Conservation (phyloP, 1,284 basidiomycete species). For the Boletellus deceptivus region DNA sequence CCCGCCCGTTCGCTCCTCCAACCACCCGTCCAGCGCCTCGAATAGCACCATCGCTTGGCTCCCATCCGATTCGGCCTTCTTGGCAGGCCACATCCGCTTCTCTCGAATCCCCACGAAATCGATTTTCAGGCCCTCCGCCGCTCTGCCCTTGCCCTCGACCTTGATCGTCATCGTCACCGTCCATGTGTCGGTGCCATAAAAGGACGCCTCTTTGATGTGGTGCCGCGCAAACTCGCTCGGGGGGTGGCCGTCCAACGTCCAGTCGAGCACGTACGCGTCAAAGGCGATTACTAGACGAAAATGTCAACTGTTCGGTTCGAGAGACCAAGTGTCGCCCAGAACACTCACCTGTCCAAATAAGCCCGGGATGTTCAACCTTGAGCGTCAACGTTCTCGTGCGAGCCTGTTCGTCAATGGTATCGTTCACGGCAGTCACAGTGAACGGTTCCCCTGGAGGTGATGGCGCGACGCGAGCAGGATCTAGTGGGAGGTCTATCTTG, state of each 20-base stretch:
- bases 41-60: constrained; percentile 66
- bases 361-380: constrained; percentile 74
- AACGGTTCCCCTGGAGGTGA: constrained; percentile 51
- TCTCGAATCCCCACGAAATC: constrained; percentile 75
- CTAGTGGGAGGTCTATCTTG: constrained; percentile 62
- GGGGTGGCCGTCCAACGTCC: constrained; percentile 79
- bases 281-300: constrained; percentile 73
- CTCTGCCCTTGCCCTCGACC: no score
- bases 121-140: constrained; percentile 37
- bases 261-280: constrained; percentile 85
- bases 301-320: no score
- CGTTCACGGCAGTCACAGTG: constrained; percentile 59
- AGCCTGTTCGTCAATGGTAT: constrained; percentile 53
- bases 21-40: constrained; percentile 64
- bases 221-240: constrained; percentile 77
- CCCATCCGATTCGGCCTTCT: constrained; percentile 51
- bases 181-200: constrained; percentile 75
- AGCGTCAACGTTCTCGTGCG: constrained; percentile 74
- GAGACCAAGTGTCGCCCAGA: no score
- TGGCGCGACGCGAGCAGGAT: constrained; percentile 52
- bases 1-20: constrained; percentile 55
- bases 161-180: constrained; percentile 69
- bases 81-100: constrained; percentile 77
- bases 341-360: constrained; percentile 81
- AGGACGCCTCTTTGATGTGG: constrained; percentile 88